Evolutionary conservation across 345 rosid species (phyloP).

Genomic region (Brassica incana): DNA sequence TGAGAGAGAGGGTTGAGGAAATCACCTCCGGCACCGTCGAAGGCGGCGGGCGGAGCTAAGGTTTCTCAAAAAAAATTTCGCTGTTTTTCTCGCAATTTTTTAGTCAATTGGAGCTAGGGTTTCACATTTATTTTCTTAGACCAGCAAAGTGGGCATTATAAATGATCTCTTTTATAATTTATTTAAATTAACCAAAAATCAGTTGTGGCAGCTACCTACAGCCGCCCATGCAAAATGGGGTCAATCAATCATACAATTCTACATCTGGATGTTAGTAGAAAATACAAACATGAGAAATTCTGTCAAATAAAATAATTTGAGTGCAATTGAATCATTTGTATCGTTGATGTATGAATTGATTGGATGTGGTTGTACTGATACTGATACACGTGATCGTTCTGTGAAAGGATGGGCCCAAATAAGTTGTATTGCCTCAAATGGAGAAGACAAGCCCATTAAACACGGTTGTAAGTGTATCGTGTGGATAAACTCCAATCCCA

Average conservation of each 20-base stretch:
- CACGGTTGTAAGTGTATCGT: not conserved
- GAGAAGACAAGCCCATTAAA: conserved; percentile 30
- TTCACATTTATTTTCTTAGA: no score
- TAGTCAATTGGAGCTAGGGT: no score
- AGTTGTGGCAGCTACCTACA: no score
- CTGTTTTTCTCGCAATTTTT: no score
- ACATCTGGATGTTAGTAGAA: not conserved
- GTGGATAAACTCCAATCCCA: not conserved
- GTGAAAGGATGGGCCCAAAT: conserved; percentile 15
- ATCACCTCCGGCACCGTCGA: no score
- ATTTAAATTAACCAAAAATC: no score
- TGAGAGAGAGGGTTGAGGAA: no score
- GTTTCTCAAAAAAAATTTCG: no score
- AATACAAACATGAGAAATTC: not conserved
- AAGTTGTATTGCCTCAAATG: conserved; percentile 29
- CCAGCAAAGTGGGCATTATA: no score
- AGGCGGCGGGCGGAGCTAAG: no score
- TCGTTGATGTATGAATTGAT: not conserved
- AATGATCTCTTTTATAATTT: no score
- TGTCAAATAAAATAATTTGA: not conserved
- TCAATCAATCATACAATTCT: not conserved
- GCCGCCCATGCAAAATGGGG: no score
- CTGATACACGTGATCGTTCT: not conserved
- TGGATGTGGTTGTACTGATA: not conserved
- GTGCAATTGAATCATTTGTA: not conserved